Conservation (phyloP, 495 filamentous ascomycete genomes). For the Lasiosphaeriaceae sp. region DNA sequence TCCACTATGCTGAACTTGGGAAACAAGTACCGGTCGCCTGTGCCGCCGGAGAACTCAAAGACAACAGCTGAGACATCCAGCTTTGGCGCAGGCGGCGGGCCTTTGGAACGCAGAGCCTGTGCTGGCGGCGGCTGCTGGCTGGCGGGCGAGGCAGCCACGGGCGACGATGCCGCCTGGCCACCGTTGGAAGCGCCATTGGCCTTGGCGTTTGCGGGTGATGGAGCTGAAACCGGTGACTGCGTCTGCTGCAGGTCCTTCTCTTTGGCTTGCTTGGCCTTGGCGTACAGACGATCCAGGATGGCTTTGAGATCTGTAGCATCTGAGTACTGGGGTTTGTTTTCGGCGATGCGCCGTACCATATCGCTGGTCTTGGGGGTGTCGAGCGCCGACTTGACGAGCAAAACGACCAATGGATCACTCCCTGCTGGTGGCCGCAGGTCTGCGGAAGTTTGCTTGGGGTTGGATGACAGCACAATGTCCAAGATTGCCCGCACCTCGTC, state of each 20-base stretch:
- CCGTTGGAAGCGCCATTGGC: constrained; percentile 22
- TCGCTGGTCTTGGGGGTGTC: constrained; percentile 36
- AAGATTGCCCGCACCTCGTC: constrained; percentile 46
- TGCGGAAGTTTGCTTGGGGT: constrained; percentile 40
- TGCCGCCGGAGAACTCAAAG: constrained; percentile 78
- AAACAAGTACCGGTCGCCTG: constrained; percentile 84
- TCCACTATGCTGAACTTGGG: constrained; percentile 85
- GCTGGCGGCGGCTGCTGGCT: constrained; percentile 29
- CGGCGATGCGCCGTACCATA: constrained; percentile 38
- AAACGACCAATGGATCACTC: constrained; percentile 40
- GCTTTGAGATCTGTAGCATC: constrained; percentile 43
- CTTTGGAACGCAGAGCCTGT: constrained; percentile 48
- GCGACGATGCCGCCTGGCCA: constrained; percentile 20
- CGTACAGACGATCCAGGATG: constrained; percentile 32
- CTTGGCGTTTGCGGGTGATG: constrained; percentile 1
- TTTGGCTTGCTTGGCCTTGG: constrained; percentile 23
- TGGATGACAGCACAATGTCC: constrained; percentile 42
- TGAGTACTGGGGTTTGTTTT: constrained; percentile 36
- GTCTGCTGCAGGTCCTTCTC: constrained; percentile 28
- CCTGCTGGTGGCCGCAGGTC: constrained; percentile 38
- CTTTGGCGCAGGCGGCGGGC: constrained; percentile 47
- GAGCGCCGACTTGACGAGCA: constrained; percentile 40
- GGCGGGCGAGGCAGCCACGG: constrained; percentile 16
- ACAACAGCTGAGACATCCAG: constrained; percentile 68
- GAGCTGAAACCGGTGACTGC: constrained; percentile 13